Evolutionary conservation across 768 basidiomycete genomes (phyloP).

Genomic region (Cystobasidium onofrii): DNA sequence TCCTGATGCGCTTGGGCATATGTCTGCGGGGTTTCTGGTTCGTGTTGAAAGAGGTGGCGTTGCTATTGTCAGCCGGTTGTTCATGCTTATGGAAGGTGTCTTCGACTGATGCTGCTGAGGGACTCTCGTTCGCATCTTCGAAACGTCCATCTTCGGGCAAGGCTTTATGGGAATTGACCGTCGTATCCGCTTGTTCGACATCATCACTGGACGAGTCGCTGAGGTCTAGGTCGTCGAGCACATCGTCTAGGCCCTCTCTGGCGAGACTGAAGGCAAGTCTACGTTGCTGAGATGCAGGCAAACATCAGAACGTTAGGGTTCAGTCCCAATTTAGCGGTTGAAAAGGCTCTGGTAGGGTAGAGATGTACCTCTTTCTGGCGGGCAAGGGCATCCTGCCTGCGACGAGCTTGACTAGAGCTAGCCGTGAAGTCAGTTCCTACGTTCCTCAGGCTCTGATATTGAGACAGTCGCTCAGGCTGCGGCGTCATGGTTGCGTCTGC

Average conservation of each 20-base stretch:
- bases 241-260: constrained; percentile 1
- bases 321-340: neutral
- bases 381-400: constrained; percentile 20
- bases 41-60: neutral
- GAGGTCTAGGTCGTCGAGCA: constrained; percentile 1
- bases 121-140: neutral
- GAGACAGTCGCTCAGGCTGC: constrained; percentile 2
- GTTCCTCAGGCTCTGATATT: neutral
- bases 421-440: neutral
- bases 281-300: neutral
- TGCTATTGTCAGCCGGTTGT: neutral
- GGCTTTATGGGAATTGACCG: neutral
- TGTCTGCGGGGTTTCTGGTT: neutral
- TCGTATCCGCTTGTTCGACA: neutral
- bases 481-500: neutral
- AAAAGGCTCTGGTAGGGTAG: neutral
- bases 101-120: neutral
- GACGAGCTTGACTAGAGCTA: neutral
- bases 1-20: constrained; percentile 25
- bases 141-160: neutral
- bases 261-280: constrained; percentile 11
- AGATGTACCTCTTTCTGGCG: constrained; percentile 7
- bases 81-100: neutral
- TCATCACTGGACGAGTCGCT: neutral
- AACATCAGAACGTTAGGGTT: neutral